Evolutionary conservation across 2,329 filamentous ascomycete genomes (phyloP), one percentile per base, ranked within the genome.

Genomic region (Penicillium glabrum): DNA sequence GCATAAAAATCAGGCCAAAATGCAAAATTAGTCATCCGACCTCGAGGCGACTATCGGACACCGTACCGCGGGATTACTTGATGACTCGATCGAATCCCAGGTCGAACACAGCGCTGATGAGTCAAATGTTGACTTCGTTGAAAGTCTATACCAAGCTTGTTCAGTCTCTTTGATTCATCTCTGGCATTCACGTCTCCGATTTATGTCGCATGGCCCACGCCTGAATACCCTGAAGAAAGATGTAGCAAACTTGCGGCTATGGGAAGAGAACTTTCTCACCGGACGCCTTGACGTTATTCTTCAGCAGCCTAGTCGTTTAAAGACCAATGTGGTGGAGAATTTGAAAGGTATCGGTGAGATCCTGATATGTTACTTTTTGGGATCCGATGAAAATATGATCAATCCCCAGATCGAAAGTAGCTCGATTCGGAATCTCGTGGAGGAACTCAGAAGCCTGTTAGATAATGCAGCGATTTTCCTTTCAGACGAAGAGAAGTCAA

Each of bases 211-310:
- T 19, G 26, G 3, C 2, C 26, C 31, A 11, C 31, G 46, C 1
- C 54, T 19, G 8, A 54, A 13, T 43, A 51, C 31, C 14, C 9
- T 58, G 41, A 51, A 51, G 43, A 58, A 51, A 21, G 56, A 58
- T 51, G 39, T 58, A 16, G 56, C 51, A 3, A 46, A 43, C 27
- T 27, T 58, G 5, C 43, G 27, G 9, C 14, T 54, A 2, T 54
- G 56, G 56, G 46, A 54, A 51, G 51, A 58, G 16, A 58, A 51
- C 26, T 58, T 54, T 13, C 43, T 47, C 23, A 2, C 43, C n/a
- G 56, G 56, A 3, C 43, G 47, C 16, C 56, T 58, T 9, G 56
- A 58, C 8, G 23, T n/a, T 16, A 51, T 54, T 13, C 33, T 58
- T 13, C 47, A 6, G 31, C 19, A 48, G 24, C 51, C 56, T 9